Conservation (phyloP, 1,284 basidiomycete species). For the Leccinum angustisporum region DNA sequence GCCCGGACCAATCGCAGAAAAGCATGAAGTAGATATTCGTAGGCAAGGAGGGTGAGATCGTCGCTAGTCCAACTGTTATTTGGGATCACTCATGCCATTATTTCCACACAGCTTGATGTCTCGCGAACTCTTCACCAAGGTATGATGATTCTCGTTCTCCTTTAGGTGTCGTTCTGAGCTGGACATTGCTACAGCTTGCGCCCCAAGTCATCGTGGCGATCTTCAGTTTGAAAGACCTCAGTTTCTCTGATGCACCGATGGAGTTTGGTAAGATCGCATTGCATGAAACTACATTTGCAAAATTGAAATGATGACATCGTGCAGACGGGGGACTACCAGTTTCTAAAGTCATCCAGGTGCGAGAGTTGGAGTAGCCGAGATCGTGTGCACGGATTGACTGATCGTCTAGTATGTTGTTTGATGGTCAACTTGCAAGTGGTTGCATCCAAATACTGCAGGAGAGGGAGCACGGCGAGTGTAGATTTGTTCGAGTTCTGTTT, state of each 20-base stretch:
- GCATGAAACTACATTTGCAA: not conserved
- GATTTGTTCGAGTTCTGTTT: too few species aligned
- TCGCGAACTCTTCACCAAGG: slow-evolving; percentile 27
- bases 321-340: slow-evolving; percentile 19
- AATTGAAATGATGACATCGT: not conserved
- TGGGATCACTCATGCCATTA: not conserved
- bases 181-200: slow-evolving; percentile 19
- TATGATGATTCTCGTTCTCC: slow-evolving; percentile 1
- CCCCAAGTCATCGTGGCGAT: slow-evolving; percentile 24
- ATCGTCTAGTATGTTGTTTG: slow-evolving; percentile 22
- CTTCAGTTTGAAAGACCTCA: slow-evolving; percentile 20
- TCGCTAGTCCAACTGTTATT: not conserved
- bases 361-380: not conserved
- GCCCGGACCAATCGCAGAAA: slow-evolving; percentile 4
- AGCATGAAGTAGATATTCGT: slow-evolving; percentile 12
- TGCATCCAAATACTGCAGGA: too few species aligned
- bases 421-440: slow-evolving; percentile 7
- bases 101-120: slow-evolving; percentile 27
- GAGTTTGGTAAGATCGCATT: slow-evolving; percentile 19
- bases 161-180: not conserved
- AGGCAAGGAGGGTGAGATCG: slow-evolving; percentile 26
- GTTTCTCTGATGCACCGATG: slow-evolving; percentile 10
- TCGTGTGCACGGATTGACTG: not conserved
- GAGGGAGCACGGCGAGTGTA: too few species aligned
- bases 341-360: slow-evolving; percentile 23